Evolutionary conservation across 345 rosid species (phyloP), one percentile per base, ranked within the genome.

Genomic region (Citrus glauca): DNA sequence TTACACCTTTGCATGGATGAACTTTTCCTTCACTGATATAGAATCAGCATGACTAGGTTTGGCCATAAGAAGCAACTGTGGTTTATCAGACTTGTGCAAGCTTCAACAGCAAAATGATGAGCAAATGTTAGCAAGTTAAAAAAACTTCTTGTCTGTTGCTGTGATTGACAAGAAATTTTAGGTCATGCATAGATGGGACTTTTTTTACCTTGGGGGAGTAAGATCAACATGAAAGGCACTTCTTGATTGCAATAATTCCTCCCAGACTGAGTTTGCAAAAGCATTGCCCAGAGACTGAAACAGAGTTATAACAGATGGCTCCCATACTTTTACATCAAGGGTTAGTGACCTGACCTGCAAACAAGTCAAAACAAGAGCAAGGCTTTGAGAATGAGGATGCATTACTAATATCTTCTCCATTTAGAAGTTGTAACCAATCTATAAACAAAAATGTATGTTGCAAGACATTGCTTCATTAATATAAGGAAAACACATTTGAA

Each of bases 241-340:
- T 82, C 94, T 96, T 74, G 99, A 91, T 79, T 89, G 98, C 89
- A 97, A 85, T 61, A 91, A 78, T 77, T 97, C 98, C 93, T 97
- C 98, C 99, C 99, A 97, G 66, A 97, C 95, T 62, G 96, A 91
- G 88, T 97, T 94, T 35, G 94, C 96, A 69, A 87, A 97, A 50
- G 92, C 85, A 84, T 94, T 97, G 45, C 99, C 98, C 76, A 97
- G 83, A 76, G 98, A 93, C 86, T 92, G 98, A 87, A 97, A 97
- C 91, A 97, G 88, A 78, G 84, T 89, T 82, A 97, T 90, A 78
- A 97, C 99, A 75, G 97, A 94, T 64, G 97, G 98, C 84, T 97
- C 99, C 99, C 99, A 94, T 69, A 90, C 91, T 85, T 93, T 93
- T 78, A 97, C 99, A 82, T 97, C 99, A 66, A 97, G 99, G 9